Evolutionary conservation across 1,284 basidiomycete species (phyloP).

Genomic region (Ceratobasidium sp.): DNA sequence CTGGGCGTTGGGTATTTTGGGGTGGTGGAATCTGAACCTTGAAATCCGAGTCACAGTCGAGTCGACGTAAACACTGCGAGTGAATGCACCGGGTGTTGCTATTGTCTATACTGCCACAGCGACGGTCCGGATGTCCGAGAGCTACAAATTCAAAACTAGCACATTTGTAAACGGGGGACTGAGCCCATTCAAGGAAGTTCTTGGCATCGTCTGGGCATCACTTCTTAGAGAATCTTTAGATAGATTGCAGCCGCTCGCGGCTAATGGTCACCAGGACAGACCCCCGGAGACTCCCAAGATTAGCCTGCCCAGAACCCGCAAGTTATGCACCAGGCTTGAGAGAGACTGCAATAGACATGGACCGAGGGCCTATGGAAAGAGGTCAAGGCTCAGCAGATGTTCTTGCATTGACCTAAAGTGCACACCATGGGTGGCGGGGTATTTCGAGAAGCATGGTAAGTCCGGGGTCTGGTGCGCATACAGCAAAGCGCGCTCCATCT

Average conservation of each 20-base stretch:
- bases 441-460: not conserved
- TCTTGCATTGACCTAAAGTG: too few species aligned
- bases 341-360: too few species aligned
- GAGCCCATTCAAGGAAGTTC: not conserved
- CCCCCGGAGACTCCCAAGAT: not conserved
- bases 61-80: not conserved
- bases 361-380: too few species aligned
- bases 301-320: too few species aligned
- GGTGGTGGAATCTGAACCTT: not conserved
- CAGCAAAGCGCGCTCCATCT: constrained; percentile 2
- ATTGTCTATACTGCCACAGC: not conserved
- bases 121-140: constrained; percentile 31
- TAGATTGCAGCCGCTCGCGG: too few species aligned
- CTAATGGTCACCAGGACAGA: not conserved
- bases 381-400: too few species aligned
- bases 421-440: not conserved
- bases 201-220: constrained; percentile 34
- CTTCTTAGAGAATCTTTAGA: constrained; percentile 40
- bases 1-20: not conserved
- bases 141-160: not conserved
- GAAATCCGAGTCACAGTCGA: too few species aligned
- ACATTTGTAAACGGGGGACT: not conserved
- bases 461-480: constrained; percentile 12
- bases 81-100: not conserved
- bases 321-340: too few species aligned